phyloP scores from a whole-genome alignment of 371 early-diverging fungal species.

The Mucor circinelloides region DNA sequence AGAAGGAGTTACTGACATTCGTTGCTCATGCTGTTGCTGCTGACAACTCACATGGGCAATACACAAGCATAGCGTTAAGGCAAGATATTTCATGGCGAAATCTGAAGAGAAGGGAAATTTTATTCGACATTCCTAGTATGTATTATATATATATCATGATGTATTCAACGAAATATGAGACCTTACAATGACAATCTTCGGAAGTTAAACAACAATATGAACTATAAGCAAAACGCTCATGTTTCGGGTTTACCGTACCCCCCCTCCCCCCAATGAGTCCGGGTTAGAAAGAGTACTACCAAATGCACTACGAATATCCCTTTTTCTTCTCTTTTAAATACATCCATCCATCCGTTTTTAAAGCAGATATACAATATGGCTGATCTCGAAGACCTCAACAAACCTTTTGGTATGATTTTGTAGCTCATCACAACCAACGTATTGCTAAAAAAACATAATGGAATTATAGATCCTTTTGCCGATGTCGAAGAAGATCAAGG shows the following conservation, averaged over 20 bases:
- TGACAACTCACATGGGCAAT: background rate
- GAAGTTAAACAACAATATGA: background rate
- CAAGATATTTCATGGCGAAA: background rate
- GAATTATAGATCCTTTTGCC: conserved; percentile 72
- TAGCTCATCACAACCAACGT: background rate
- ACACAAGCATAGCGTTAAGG: background rate
- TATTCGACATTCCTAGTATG: too few species aligned
- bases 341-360: conserved; percentile 30
- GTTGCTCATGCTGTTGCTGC: background rate
- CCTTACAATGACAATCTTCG: background rate
- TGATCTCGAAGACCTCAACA: conserved; percentile 43
- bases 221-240: background rate
- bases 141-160: too few species aligned
- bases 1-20: background rate
- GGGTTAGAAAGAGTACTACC: background rate
- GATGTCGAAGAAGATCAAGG: conserved; percentile 70
- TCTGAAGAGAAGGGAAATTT: too few species aligned
- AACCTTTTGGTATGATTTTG: conserved; percentile 37
- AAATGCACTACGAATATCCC: background rate
- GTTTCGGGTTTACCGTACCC: background rate
- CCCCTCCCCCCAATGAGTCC: background rate
- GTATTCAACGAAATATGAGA: too few species aligned
- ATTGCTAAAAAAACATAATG: background rate
- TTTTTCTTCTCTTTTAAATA: conserved; percentile 17
- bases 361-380: conserved; percentile 29